Evolutionary conservation across 1,284 basidiomycete species (phyloP), one percentile per base, ranked within the genome.

Genomic region (Neotropicomus parvogracilis): DNA sequence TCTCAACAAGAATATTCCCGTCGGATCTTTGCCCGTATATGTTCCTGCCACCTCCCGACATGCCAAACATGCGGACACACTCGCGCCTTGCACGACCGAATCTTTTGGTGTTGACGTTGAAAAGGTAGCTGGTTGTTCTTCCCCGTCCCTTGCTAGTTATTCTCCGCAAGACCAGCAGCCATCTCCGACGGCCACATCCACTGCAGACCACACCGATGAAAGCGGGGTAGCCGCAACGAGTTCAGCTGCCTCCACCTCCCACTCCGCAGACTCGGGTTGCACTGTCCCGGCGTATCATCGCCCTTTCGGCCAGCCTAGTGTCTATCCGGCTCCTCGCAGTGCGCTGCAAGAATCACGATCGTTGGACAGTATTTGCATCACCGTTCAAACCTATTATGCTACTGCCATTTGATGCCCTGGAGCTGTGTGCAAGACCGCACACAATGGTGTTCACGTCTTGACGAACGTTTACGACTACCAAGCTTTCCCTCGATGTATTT

Each of bases 21-120:
- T 48, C 5, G 61, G 48, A 33, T 62, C 61, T 16, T 40, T 60
- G 28, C 52, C 64, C 12, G 19, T 56, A 27, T 62, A 65, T 28
- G 49, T 43, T n/a, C 14, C 62, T 4, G 1, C 45, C 19, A 49
- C 45, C 21, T 16, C 38, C 24, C 31, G 57, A 3, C 32, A 36
- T 6, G 6, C 28, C 31, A 52, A 59, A 37, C 38, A 16, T 10
- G 16, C 10, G 9, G 38, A 35, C 2, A 17, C 44, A 6, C 10
- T 28, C 14, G 8, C 26, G 27, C 14, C 43, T 24, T 42, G 48
- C 1, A 24, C 17, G 2, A 12, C 8, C 10, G 50, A 28, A 35
- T 28, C 19, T 4, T 36, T 54, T 26, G 45, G 60, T 0, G 8
- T 54, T 19, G 59, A 60, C 14, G 11, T 60, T 8, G 62, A 63